Evolutionary conservation across 163 green algal genomes (phyloP).

Genomic region (Scenedesmus sp.): DNA sequence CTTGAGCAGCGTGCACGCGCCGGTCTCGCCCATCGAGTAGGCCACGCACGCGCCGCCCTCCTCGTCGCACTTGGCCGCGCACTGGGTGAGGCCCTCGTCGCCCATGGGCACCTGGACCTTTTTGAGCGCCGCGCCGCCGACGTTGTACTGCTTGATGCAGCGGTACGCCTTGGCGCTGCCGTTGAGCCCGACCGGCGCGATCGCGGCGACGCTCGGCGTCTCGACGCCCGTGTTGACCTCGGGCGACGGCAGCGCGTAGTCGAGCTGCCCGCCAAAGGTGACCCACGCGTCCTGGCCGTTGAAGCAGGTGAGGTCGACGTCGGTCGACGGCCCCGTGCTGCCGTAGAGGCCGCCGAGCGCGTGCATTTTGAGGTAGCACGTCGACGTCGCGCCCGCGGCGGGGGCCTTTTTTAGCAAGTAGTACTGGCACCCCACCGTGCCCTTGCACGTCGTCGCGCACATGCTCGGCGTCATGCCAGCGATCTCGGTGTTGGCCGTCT

Average conservation of each 20-base stretch:
- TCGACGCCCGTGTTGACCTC: constrained; percentile 25
- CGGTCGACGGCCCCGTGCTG: constrained; percentile 9
- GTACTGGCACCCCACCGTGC: constrained; percentile 34
- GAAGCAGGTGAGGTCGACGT: constrained; percentile 26
- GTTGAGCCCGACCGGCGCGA: constrained; percentile 13
- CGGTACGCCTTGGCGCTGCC: constrained; percentile 20
- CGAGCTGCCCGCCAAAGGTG: constrained; percentile 40
- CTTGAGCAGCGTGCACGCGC: constrained; percentile 26
- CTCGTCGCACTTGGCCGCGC: constrained; percentile 35
- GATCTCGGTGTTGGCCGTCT: constrained; percentile 16
- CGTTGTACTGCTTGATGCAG: constrained; percentile 39
- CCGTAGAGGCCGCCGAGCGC: constrained; percentile 28
- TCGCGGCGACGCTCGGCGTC: constrained; percentile 1
- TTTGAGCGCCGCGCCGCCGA: constrained; percentile 1
- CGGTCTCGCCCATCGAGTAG: constrained; percentile 13
- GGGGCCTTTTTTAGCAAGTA: constrained; percentile 22
- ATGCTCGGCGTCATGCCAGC: constrained; percentile 9
- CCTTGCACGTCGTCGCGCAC: constrained; percentile 26
- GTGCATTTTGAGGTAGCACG: constrained; percentile 45
- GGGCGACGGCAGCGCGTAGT: constrained; percentile 25
- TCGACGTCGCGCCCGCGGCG: background rate
- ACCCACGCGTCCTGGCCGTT: constrained; percentile 38
- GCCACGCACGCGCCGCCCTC: background rate
- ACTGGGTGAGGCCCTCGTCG: constrained; percentile 33
- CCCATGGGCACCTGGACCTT: constrained; percentile 12